These are phyloP conservation scores for Mucuna pruriens DNA, from an alignment of 306 rosid species.

Conservation along the genomic window DNA sequence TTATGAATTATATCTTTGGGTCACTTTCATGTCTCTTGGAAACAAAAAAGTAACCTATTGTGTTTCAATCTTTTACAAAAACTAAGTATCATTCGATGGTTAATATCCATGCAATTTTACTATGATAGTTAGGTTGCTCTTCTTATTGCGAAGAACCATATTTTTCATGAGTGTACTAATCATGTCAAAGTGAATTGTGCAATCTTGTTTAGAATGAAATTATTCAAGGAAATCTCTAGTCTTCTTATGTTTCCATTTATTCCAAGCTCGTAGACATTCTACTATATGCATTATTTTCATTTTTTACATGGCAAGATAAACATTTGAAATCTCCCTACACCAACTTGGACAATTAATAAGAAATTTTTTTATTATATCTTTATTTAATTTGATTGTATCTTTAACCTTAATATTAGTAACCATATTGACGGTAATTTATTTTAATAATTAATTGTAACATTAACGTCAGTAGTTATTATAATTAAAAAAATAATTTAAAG, in stretches of 20 bases:
- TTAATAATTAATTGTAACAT: no score
- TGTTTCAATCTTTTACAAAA: background rate
- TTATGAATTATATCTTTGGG: background rate
- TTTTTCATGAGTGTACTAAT: background rate
- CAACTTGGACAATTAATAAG: background rate
- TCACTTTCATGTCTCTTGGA: background rate
- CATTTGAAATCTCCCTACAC: background rate
- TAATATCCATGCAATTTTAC: background rate
- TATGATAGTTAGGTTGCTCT: background rate
- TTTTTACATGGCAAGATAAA: background rate
- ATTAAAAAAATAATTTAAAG: no score
- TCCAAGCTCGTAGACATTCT: background rate
- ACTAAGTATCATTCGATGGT: background rate
- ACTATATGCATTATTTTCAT: background rate
- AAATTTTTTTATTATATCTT: no score
- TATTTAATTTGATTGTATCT: no score
- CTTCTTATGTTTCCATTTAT: background rate
- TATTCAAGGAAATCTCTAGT: no score
- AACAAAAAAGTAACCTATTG: background rate
- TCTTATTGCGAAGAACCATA: background rate
- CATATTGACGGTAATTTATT: no score
- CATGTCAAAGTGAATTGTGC: no score
- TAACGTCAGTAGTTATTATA: no score
- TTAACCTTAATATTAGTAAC: no score
- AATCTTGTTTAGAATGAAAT: background rate